Conservation (phyloP, 2,329 filamentous ascomycete species). For the Beauveria caledonica region DNA sequence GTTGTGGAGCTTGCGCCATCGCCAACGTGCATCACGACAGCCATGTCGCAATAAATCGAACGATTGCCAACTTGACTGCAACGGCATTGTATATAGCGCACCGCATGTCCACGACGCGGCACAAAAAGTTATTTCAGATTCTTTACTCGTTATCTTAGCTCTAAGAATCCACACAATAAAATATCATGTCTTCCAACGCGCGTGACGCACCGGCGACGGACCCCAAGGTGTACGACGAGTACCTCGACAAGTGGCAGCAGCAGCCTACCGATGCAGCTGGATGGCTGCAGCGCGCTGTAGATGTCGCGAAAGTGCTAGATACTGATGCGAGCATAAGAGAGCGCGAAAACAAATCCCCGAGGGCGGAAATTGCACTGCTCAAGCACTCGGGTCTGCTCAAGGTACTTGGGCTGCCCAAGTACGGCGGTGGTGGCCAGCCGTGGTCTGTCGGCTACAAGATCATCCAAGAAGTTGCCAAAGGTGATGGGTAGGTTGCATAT, state of each 20-base stretch:
- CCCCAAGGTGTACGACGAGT: slow-evolving; percentile 30
- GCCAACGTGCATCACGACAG: slow-evolving; percentile 2
- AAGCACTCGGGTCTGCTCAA: slow-evolving; percentile 34
- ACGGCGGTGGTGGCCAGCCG: slow-evolving; percentile 35
- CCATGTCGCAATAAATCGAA: background rate
- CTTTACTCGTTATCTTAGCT: background rate
- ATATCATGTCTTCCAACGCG: slow-evolving; percentile 13
- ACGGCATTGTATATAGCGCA: background rate
- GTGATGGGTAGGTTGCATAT: slow-evolving; percentile 40
- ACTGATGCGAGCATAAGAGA: slow-evolving; percentile 28
- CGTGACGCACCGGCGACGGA: slow-evolving; percentile 20
- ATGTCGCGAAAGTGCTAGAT: slow-evolving; percentile 28
- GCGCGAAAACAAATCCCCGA: slow-evolving; percentile 31
- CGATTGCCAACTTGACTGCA: background rate
- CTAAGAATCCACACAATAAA: background rate
- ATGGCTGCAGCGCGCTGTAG: slow-evolving; percentile 32
- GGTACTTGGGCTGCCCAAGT: slow-evolving; percentile 29
- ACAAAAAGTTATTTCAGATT: background rate
- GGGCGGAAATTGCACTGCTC: slow-evolving; percentile 31
- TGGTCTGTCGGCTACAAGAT: slow-evolving; percentile 46
- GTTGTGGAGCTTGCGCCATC: background rate
- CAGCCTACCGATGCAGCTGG: slow-evolving; percentile 23
- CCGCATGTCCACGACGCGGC: background rate
- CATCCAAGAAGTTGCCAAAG: slow-evolving; percentile 55
- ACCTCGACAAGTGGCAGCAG: slow-evolving; percentile 26